Conservation (phyloP, 2,329 filamentous ascomycete species). For the Arthroderma sp. region DNA sequence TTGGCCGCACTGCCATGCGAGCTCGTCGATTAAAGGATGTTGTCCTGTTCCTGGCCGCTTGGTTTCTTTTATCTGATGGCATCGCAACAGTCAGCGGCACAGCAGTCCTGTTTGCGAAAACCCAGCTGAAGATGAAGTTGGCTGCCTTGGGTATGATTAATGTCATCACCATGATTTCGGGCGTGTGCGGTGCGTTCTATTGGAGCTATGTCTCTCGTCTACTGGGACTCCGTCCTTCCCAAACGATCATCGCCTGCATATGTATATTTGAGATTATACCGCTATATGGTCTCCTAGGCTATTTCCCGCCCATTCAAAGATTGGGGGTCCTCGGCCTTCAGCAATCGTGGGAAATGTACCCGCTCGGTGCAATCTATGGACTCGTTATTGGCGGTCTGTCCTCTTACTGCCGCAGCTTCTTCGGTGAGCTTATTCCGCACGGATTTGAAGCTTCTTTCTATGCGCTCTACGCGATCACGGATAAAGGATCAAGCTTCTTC, state of each 20-base stretch:
- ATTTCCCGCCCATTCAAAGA: constrained; percentile 63
- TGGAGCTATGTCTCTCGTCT: constrained; percentile 69
- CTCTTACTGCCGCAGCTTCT: constrained; percentile 83
- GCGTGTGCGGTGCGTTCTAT: constrained; percentile 75
- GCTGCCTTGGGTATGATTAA: constrained; percentile 85
- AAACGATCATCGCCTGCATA: constrained; percentile 89
- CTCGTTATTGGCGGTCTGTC: constrained; percentile 88
- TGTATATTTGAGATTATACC: constrained; percentile 84
- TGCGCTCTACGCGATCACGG: constrained; percentile 90
- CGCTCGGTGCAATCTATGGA: constrained; percentile 78
- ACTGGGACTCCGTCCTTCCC: constrained; percentile 60
- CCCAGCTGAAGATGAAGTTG: constrained; percentile 75
- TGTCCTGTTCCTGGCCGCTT: constrained; percentile 72
- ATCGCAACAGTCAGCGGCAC: constrained; percentile 92
- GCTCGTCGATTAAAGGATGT: constrained; percentile 67
- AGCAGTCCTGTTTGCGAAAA: constrained; percentile 92
- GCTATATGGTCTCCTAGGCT: constrained; percentile 78
- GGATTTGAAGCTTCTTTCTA: constrained; percentile 95
- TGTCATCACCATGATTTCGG: constrained; percentile 74
- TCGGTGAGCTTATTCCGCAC: constrained; percentile 83
- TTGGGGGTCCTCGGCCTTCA: constrained; percentile 77
- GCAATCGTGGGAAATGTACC: constrained; percentile 94
- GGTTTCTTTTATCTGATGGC: constrained; percentile 89
- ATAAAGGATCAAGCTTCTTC: constrained; percentile 90
- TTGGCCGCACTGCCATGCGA: constrained; percentile 66